Base-by-base conservation (phyloP, 202 grass and related monocot species). In the Eragrostis tef region DNA sequence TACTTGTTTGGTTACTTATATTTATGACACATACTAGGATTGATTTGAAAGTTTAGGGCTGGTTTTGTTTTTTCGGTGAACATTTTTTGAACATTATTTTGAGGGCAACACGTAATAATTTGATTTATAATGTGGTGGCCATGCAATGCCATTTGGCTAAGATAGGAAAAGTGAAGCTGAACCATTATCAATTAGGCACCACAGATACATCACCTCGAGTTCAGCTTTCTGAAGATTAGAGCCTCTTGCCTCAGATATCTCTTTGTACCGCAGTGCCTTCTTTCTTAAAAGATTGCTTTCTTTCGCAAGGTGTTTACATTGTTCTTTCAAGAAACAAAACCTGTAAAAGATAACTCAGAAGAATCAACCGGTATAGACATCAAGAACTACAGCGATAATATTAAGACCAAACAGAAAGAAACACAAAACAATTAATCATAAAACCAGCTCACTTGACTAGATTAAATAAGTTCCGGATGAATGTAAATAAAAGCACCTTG, bases 191-290 rank as follows among this genome's bases (percentile, higher is more conserved):
- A 24, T 61, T 75, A 75, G 4, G n/a, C 80, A 34, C 52, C 29
- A 51, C 34, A 78, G 81, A 47, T 68, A 50, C 26, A 63, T 70
- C 87, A 94, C 92, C 88, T 94, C 92, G 11, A 83, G 83, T 78
- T 94, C 92, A 85, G 86, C 88, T 71, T 89, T 94, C 44, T 89
- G 86, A 62, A 94, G 88, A 83, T 94, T 86, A 73, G 89, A 89
- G 11, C 73, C 75, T 79, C 77, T 89, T 44, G 79, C 72, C 61
- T 94, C 86, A 79, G 87, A 88, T 86, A 94, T 89, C 68, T 94
- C 83, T 83, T 91, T 89, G 81, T 89, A 91, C 57, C 69, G 41
- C 81, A 85, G 25, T 73, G 70, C 78, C 62, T 91, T 79, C 72
- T 72, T 88, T 79, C 49, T 89, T 62, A 90, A 64, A 59, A 81